These are phyloP conservation scores for Magnolia sinica DNA, from an alignment of 164 flowering plant genomes.

Conservation along the genomic window DNA sequence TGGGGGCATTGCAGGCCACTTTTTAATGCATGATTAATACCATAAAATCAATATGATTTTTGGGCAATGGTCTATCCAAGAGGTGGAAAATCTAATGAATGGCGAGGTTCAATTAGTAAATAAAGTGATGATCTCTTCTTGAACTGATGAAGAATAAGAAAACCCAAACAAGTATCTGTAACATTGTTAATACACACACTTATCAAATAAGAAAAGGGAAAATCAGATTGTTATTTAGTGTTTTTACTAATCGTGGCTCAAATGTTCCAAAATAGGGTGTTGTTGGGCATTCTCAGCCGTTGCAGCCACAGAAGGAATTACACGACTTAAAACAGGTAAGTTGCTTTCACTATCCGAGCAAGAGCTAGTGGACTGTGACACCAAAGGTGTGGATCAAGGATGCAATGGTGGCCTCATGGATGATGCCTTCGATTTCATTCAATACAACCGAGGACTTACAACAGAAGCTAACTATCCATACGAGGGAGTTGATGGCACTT, in stretches of 20 bases:
- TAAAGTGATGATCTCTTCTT: neutral
- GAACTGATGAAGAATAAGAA: too few species aligned
- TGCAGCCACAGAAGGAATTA: constrained; percentile 30
- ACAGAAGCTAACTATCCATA: constrained; percentile 22
- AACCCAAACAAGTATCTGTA: neutral
- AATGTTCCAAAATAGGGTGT: constrained; percentile 12
- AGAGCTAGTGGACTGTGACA: constrained; percentile 28
- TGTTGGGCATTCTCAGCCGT: constrained; percentile 33
- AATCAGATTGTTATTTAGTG: neutral
- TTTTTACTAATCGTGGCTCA: too few species aligned
- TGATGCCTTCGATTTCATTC: constrained; percentile 22
- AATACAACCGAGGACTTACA: constrained; percentile 22
- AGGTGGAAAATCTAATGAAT: neutral
- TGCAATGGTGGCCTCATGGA: constrained; percentile 28
- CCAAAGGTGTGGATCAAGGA: constrained; percentile 15
- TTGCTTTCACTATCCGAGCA: constrained; percentile 25
- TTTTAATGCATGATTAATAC: too few species aligned
- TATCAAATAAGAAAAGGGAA: neutral
- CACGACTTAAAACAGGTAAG: constrained; percentile 15
- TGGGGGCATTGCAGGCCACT: too few species aligned
- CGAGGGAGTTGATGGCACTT: constrained; percentile 10
- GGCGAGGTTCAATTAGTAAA: neutral
- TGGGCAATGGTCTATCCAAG: neutral
- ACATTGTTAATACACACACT: neutral
- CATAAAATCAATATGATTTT: too few species aligned